A percentile compares a stretch with the other conserved stretches of the same genome.
These are phyloP conservation scores for Aspergillus versicolor DNA, from an alignment of 2,329 filamentous ascomycete species.

Conservation along the genomic window DNA sequence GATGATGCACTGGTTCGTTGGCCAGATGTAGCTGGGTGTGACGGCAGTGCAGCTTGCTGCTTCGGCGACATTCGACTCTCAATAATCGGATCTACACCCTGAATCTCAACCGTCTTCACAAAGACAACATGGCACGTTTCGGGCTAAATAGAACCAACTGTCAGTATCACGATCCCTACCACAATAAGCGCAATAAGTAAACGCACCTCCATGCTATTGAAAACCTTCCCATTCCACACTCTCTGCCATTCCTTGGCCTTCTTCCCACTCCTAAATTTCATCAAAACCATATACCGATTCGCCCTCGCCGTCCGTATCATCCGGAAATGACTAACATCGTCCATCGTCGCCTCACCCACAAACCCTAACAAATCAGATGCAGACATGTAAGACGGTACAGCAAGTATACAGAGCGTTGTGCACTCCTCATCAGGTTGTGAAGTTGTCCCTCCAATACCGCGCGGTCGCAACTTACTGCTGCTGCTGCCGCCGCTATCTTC, in stretches of 20 bases:
- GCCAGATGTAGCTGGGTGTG: slow-evolving; percentile 1
- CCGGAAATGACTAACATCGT: slow-evolving; percentile 86
- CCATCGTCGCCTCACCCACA: slow-evolving; percentile 81
- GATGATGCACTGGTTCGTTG: slow-evolving; percentile 26
- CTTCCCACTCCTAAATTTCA: slow-evolving; percentile 81
- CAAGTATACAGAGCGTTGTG: slow-evolving; percentile 87
- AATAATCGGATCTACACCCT: slow-evolving; percentile 55
- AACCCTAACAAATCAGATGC: slow-evolving; percentile 89
- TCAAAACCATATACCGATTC: slow-evolving; percentile 90
- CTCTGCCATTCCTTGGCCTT: slow-evolving; percentile 77
- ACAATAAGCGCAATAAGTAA: slow-evolving; percentile 8
- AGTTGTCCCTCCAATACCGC: slow-evolving; percentile 2
- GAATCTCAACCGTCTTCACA: slow-evolving; percentile 86
- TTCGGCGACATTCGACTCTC: slow-evolving; percentile 24
- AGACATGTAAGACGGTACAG: slow-evolving; percentile 90
- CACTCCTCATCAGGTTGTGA: slow-evolving; percentile 57
- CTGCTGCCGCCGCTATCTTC: slow-evolving; percentile 21
- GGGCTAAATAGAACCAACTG: slow-evolving; percentile 53
- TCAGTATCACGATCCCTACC: slow-evolving; percentile 9
- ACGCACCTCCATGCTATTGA: slow-evolving; percentile 83
- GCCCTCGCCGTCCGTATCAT: slow-evolving; percentile 87
- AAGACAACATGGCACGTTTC: slow-evolving; percentile 95
- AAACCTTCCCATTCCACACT: slow-evolving; percentile 89
- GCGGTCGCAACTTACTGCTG: slow-evolving; percentile 6
- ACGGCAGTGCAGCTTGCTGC: slow-evolving; percentile 58